Evolutionary conservation across 306 rosid genomes (phyloP), one percentile per base, ranked within the genome.

Genomic region (Trichosanthes cucumerina): DNA sequence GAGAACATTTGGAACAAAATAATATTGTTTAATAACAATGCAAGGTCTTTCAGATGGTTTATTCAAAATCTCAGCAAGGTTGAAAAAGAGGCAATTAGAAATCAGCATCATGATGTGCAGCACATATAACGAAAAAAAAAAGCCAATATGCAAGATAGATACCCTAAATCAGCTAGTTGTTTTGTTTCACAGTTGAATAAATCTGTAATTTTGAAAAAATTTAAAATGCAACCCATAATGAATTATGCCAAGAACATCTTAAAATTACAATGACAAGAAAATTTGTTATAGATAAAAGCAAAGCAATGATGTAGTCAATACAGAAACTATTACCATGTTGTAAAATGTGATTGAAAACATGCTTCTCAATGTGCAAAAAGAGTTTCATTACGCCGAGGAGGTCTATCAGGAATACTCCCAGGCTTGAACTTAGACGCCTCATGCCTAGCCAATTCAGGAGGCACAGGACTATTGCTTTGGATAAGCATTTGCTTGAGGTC

Each of bases 351-450:
- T 74, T 21, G 16, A 34, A 44, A 38, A 50, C 44, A 83, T 7
- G 7, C 19, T 23, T 57, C 82, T 86, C 85, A 93, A 64, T 93
- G 96, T 47, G 91, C 85, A 85, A 91, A 93, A 52, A 93, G 90
- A 60, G 93, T 89, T 83, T 93, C 98, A 69, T 91, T 87, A 56
- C 93, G 86, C 62, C 96, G 84, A 41, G 98, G 92, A 33, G 96
- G 98, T 79, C 98, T 91, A 79, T 93, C 98, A 4, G 98, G 98
- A 84, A 93, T 86, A 52, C 78, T 12, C 79, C 98, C 98, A 5
- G 98, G 98, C 85, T 93, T 93, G 84, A 91, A 93, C 85, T 93
- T 93, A 19, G 97, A 93, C 76, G 98, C 97, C 83, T 93, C 98
- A 33, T 93, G 98, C 78, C 92, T 91, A 5, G 98, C 96, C 84